Base-by-base conservation (phyloP, 2,329 filamentous ascomycete species). In the Fusarium coicis region DNA sequence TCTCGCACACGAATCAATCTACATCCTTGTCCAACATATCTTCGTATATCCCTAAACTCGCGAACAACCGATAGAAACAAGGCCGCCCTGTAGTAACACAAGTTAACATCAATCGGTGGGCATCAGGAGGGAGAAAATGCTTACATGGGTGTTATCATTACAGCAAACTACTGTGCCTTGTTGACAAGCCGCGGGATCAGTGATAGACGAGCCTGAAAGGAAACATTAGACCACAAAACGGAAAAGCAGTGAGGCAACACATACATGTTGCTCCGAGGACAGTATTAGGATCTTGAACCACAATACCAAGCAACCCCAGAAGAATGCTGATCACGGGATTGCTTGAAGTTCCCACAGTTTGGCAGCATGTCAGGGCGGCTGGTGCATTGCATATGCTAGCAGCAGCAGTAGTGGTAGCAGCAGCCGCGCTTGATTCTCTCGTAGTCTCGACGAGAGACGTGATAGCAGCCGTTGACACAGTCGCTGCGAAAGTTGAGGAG, bases 11-110 rank as follows among this genome's bases (percentile, higher is more conserved):
- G 5, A 28, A 21, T 21, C 5, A 21, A 15, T 21, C 2, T 28
- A 14, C 0, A 46, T 15, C 4, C 21, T 15, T 15, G 0, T 46
- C 2, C 0, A 21, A 28, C 2, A 46, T 12, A 5, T 21, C 43
- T 10, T 10, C 10, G 18, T 21, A 18, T n/a, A 21, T 15, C 8
- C 15, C 11, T 52, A 26, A 15, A 57, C 14, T 30, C 10, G 40
- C 14, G 23, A 36, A 28, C 55, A 57, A 19, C 42, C 32, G 0
- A 49, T 49, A 12, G 55, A 23, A 37, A 57, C 6, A 9, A 49
- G 12, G 15, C 42, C 42, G 21, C 42, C 30, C 42, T 57, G 16
- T 19, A 26, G 4, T 23, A 26, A 3, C 8, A 19, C 12, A 21
- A 14, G 12, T 26, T 4, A 52, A 14, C 3, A 36, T 23, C 9